Evolutionary conservation across 73 alveolate species (phyloP).

Genomic region (Tetrahymena borealis): DNA sequence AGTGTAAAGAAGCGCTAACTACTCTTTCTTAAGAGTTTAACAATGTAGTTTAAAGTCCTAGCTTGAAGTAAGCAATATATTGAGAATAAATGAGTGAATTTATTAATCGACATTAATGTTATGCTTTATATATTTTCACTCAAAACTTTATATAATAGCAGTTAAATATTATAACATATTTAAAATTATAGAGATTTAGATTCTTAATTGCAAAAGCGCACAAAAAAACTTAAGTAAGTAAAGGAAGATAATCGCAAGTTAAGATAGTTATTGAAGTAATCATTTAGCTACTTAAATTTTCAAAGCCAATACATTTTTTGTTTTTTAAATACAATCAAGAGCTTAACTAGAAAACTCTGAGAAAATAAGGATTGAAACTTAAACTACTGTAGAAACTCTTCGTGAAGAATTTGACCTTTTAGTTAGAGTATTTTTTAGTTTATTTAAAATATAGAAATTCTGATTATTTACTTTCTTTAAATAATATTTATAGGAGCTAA

Average conservation of each 20-base stretch:
- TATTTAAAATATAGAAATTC: not conserved
- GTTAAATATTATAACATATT: not conserved
- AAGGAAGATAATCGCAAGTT: not conserved
- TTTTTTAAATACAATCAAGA: not conserved
- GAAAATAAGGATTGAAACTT: slow-evolving; percentile 47
- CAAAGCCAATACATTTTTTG: too few relatives aligned
- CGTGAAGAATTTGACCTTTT: slow-evolving; percentile 54
- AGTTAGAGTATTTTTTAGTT: slow-evolving; percentile 29
- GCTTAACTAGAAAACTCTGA: slow-evolving; percentile 51
- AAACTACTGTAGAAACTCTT: slow-evolving; percentile 49
- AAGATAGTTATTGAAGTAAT: not conserved
- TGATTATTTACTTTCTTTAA: not conserved
- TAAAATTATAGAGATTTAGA: not conserved
- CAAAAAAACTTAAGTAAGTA: not conserved
- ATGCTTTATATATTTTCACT: too few relatives aligned
- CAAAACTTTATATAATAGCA: too few relatives aligned
- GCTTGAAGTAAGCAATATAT: not conserved
- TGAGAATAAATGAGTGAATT: not conserved
- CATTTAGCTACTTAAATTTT: too few relatives aligned
- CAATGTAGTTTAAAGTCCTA: not conserved
- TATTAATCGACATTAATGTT: too few relatives aligned
- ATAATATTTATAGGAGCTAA: not conserved
- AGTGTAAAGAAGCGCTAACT: not conserved
- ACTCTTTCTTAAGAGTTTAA: not conserved
- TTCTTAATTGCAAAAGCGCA: not conserved